Evolutionary conservation across 2,329 filamentous ascomycete species (phyloP).

Genomic region (Fusarium napiforme): DNA sequence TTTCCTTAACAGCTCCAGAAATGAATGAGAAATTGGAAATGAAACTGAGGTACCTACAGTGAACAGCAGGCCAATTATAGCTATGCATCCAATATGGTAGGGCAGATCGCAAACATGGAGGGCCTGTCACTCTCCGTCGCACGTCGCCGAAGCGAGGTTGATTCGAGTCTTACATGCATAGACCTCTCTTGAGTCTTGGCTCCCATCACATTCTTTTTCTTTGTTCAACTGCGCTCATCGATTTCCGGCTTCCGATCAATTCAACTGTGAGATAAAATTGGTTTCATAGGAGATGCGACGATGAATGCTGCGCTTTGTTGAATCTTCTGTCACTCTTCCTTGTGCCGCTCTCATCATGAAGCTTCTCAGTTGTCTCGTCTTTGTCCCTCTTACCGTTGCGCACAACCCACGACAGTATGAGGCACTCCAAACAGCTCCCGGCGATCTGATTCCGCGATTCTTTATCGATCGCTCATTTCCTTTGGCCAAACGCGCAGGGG

Average conservation of each 20-base stretch:
- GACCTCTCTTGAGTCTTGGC: conserved; percentile 20
- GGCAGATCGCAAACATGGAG: neutral
- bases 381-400: conserved; percentile 24
- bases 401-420: conserved; percentile 37
- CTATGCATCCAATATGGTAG: neutral
- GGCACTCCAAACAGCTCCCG: conserved; percentile 34
- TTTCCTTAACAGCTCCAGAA: conserved; percentile 6
- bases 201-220: conserved; percentile 26
- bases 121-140: conserved; percentile 9
- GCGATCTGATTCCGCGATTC: conserved; percentile 47
- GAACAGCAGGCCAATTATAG: conserved; percentile 3
- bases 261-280: neutral
- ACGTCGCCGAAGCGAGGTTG: conserved; percentile 7
- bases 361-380: conserved; percentile 13
- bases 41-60: neutral
- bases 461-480: conserved; percentile 45
- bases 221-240: conserved; percentile 3
- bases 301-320: conserved; percentile 9
- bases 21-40: conserved; percentile 14
- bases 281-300: conserved; percentile 8
- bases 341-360: conserved; percentile 33
- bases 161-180: conserved; percentile 36
- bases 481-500: conserved; percentile 43
- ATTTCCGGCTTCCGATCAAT: neutral
- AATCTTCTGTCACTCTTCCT: neutral